Percentiles rank a stretch among this genome's conserved stretches.
Evolutionary conservation across 2,329 filamentous ascomycete species (phyloP).

Genomic region (Colletotrichum nymphaeae): DNA sequence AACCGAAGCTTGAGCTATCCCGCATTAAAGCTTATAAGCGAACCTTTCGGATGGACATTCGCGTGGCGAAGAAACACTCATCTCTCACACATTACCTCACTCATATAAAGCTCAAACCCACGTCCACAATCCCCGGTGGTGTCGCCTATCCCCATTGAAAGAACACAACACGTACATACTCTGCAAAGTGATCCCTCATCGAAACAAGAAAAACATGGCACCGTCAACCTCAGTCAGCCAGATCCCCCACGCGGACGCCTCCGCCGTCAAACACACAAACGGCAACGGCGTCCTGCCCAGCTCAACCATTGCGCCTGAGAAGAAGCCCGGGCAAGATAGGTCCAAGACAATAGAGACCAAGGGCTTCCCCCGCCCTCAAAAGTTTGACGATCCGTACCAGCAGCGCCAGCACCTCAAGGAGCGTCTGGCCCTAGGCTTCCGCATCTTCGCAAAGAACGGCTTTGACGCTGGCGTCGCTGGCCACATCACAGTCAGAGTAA

Average conservation of each 20-base stretch:
- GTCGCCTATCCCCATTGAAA: neutral
- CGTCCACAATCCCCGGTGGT: neutral
- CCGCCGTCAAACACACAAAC: conserved; percentile 11
- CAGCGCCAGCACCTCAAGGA: conserved; percentile 66
- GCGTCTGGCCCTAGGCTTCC: conserved; percentile 65
- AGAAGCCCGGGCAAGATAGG: neutral
- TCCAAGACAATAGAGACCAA: neutral
- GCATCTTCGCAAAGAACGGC: conserved; percentile 67
- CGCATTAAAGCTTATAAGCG: neutral
- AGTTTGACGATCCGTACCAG: conserved; percentile 44
- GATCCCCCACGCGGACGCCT: conserved; percentile 5
- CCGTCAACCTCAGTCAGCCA: conserved; percentile 15
- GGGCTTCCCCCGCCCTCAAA: conserved; percentile 16
- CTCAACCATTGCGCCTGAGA: neutral
- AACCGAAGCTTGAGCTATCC: neutral
- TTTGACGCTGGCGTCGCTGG: conserved; percentile 74
- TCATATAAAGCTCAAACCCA: neutral
- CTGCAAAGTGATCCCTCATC: neutral
- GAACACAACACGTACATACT: neutral
- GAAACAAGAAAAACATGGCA: neutral
- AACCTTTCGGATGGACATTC: neutral
- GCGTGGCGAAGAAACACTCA: neutral
- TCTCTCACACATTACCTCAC: neutral
- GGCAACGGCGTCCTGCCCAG: conserved; percentile 1
- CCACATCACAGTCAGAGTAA: conserved; percentile 68